Evolutionary conservation across 2,329 filamentous ascomycete genomes (phyloP).

Genomic region (Diaporthe sp.): DNA sequence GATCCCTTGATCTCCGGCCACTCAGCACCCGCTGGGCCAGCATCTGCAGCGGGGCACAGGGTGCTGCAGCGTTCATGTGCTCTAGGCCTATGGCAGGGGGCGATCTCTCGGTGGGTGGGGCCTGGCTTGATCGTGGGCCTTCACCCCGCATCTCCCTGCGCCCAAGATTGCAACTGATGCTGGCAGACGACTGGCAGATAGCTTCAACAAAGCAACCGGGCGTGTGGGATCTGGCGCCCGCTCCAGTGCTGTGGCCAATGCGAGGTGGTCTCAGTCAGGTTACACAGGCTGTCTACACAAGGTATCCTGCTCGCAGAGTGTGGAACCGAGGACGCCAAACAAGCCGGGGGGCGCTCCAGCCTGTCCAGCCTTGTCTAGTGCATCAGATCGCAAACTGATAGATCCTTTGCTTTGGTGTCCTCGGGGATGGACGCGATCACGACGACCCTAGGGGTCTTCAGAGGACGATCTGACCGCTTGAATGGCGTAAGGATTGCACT

Average conservation of each 20-base stretch:
- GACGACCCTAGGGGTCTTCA: background rate
- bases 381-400: constrained; percentile 37
- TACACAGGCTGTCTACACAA: constrained; percentile 28
- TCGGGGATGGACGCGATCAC: constrained; percentile 7
- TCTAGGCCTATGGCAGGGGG: constrained; percentile 32
- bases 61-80: constrained; percentile 32
- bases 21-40: constrained; percentile 30
- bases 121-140: constrained; percentile 31
- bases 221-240: constrained; percentile 16
- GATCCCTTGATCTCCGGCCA: constrained; percentile 33
- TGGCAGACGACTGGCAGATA: constrained; percentile 25
- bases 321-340: constrained; percentile 24
- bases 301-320: constrained; percentile 30
- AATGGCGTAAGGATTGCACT: background rate
- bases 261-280: constrained; percentile 19
- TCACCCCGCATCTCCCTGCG: constrained; percentile 34
- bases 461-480: background rate
- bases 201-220: constrained; percentile 23
- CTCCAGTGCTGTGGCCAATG: constrained; percentile 23
- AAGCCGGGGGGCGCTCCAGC: constrained; percentile 2
- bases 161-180: constrained; percentile 24
- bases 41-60: constrained; percentile 33
- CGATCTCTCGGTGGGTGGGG: constrained; percentile 32
- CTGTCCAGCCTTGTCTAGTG: constrained; percentile 26
- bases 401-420: constrained; percentile 25